A percentile compares a stretch with the other conserved stretches of the same genome.
These are phyloP conservation scores for Trichoderma asperelloides DNA, from an alignment of 495 filamentous ascomycete genomes.

Conservation along the genomic window DNA sequence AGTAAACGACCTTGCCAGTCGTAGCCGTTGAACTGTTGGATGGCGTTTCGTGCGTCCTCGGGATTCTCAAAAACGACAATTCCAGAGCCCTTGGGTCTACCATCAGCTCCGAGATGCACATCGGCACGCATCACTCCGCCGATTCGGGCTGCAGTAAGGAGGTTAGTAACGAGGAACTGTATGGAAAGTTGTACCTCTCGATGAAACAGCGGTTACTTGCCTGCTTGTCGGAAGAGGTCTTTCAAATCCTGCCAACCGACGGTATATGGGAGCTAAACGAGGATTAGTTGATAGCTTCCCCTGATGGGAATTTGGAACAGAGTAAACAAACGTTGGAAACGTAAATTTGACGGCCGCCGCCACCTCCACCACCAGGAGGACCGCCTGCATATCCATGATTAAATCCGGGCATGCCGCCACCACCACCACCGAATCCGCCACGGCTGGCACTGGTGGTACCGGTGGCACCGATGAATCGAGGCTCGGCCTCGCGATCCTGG, in stretches of 20 bases:
- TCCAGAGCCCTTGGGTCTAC: constrained; percentile 89
- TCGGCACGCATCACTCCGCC: constrained; percentile 91
- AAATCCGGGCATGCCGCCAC: constrained; percentile 25
- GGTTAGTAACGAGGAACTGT: constrained; percentile 19
- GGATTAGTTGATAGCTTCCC: constrained; percentile 28
- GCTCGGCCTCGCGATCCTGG: constrained; percentile 91
- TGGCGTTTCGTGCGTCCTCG: constrained; percentile 91
- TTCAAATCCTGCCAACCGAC: constrained; percentile 99
- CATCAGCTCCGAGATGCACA: constrained; percentile 85
- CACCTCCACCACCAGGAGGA: constrained; percentile 36
- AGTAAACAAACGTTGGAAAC: constrained; percentile 85
- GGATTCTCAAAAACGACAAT: constrained; percentile 94
- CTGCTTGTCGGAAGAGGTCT: constrained; percentile 96
- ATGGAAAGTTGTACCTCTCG: constrained; percentile 3
- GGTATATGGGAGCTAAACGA: constrained; percentile 79
- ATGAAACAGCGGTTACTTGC: constrained; percentile 47
- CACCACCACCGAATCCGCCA: constrained; percentile 25
- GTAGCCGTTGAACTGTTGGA: constrained; percentile 94
- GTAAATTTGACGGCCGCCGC: constrained; percentile 76
- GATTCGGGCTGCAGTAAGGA: constrained; percentile 39
- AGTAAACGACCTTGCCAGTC: constrained; percentile 93
- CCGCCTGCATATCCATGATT: constrained; percentile 34
- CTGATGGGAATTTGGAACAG: constrained; percentile 15
- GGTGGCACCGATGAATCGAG: constrained; percentile 74
- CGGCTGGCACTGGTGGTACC: constrained; percentile 52